Evolutionary conservation across 176 grass and related monocot species (phyloP).

Genomic region (Phoenix roebelenii): DNA sequence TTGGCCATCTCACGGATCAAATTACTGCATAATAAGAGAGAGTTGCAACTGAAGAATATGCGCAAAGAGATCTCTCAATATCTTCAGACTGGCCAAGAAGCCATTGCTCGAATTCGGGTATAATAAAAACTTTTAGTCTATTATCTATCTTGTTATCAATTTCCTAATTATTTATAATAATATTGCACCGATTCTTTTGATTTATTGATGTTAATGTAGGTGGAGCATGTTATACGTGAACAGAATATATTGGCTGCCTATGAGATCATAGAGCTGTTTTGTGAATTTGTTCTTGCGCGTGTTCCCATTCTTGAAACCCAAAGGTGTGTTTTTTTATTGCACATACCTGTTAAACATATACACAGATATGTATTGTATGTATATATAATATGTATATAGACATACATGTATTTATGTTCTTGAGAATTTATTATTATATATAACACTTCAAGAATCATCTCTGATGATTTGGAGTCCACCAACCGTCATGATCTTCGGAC

Average conservation of each 20-base stretch:
- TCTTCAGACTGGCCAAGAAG: slow-evolving; percentile 82
- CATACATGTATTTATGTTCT: too few species aligned
- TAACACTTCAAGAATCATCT: too few species aligned
- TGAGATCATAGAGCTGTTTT: slow-evolving; percentile 91
- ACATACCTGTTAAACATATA: too few species aligned
- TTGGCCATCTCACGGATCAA: slow-evolving; percentile 94
- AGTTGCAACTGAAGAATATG: slow-evolving; percentile 79
- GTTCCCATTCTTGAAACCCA: slow-evolving; percentile 82
- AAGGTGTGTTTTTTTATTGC: slow-evolving; percentile 40
- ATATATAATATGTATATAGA: too few species aligned
- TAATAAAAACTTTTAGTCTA: too few species aligned
- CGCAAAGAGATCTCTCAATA: slow-evolving; percentile 89
- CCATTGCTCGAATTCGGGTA: slow-evolving; percentile 87
- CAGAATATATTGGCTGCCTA: slow-evolving; percentile 96
- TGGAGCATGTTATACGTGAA: slow-evolving; percentile 89
- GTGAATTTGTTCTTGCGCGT: slow-evolving; percentile 92
- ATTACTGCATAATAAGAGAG: slow-evolving; percentile 94
- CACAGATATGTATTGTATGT: too few species aligned
- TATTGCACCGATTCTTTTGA: slow-evolving; percentile 1
- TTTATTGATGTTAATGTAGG: slow-evolving; percentile 32
- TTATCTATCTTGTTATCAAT: too few species aligned
- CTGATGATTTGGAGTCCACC: too few species aligned
- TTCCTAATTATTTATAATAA: too few species aligned
- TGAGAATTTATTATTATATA: too few species aligned
- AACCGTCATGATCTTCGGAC: too few species aligned